Evolutionary conservation across 306 rosid genomes (phyloP).

Genomic region (Prunus kanzakura): DNA sequence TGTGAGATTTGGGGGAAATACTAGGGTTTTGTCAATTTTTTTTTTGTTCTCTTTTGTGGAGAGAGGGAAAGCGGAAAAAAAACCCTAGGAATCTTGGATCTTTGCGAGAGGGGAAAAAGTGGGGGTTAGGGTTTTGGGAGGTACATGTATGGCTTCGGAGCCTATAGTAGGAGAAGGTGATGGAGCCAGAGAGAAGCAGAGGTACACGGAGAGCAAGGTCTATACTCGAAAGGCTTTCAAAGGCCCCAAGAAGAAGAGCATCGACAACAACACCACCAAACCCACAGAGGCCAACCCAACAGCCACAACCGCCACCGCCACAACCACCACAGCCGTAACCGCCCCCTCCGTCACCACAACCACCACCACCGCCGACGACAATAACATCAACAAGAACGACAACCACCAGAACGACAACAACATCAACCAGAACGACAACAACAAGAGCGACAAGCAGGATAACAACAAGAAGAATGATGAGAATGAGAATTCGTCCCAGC

Average conservation of each 20-base stretch:
- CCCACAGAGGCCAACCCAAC: not conserved
- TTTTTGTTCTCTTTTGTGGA: no score
- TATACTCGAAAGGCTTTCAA: conserved; percentile 66
- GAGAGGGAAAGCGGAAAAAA: not conserved
- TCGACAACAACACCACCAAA: conserved; percentile 20
- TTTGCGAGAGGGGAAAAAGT: conserved; percentile 3
- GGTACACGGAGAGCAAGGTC: conserved; percentile 56
- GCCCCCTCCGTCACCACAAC: not conserved
- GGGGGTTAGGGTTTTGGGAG: conserved; percentile 66
- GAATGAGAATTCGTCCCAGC: conserved; percentile 23
- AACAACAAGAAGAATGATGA: conserved; percentile 7
- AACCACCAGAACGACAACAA: not conserved
- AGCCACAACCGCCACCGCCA: not conserved
- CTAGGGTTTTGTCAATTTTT: conserved; percentile 27
- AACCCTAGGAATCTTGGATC: conserved; percentile 28
- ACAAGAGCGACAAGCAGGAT: not conserved
- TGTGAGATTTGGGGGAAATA: conserved; percentile 28
- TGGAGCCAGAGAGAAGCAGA: conserved; percentile 58
- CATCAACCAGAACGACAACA: not conserved
- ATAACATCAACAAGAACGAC: not conserved
- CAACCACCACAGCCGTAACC: not conserved
- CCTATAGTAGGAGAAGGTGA: conserved; percentile 64
- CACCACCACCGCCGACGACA: not conserved
- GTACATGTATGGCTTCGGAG: conserved; percentile 92
- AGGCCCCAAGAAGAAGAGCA: conserved; percentile 41